Evolutionary conservation across 2,329 filamentous ascomycete genomes (phyloP).

Genomic region (Ascomycota sp.): DNA sequence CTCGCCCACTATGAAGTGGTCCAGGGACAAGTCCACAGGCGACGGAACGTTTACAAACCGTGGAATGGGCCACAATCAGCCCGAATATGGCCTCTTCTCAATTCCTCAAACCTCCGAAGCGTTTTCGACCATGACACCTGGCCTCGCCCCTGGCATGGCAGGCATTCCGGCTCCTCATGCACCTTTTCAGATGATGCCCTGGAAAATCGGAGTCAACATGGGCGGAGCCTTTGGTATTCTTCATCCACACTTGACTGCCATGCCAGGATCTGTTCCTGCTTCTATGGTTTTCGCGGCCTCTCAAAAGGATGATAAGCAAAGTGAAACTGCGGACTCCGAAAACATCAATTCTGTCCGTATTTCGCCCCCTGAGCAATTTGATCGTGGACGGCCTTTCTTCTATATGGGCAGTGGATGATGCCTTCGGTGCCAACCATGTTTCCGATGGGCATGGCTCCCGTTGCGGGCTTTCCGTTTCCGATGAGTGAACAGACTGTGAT

Average conservation of each 20-base stretch:
- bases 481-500: constrained; percentile 8
- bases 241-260: constrained; percentile 7
- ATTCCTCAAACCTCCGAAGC: constrained; percentile 9
- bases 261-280: constrained; percentile 3
- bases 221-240: constrained; percentile 9
- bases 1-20: constrained; percentile 31
- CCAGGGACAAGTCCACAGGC: constrained; percentile 17
- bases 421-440: constrained; percentile 8
- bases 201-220: constrained; percentile 19
- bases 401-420: constrained; percentile 23
- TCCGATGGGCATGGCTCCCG: constrained; percentile 10
- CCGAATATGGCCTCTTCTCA: constrained; percentile 7
- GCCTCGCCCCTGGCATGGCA: constrained; percentile 11
- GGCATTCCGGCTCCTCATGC: constrained; percentile 11
- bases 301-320: constrained; percentile 9
- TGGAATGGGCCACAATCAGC: constrained; percentile 2
- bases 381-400: constrained; percentile 22
- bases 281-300: constrained; percentile 6
- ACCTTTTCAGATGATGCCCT: constrained; percentile 17
- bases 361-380: constrained; percentile 23
- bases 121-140: constrained; percentile 12
- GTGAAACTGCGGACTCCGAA: constrained; percentile 11
- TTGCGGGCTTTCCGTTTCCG: constrained; percentile 9
- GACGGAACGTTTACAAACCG: constrained; percentile 5
- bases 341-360: constrained; percentile 13